Percentiles rank a stretch among this genome's conserved stretches.
phyloP scores from a whole-genome alignment of 768 basidiomycete genomes.

The Tylopilus sp. region DNA sequence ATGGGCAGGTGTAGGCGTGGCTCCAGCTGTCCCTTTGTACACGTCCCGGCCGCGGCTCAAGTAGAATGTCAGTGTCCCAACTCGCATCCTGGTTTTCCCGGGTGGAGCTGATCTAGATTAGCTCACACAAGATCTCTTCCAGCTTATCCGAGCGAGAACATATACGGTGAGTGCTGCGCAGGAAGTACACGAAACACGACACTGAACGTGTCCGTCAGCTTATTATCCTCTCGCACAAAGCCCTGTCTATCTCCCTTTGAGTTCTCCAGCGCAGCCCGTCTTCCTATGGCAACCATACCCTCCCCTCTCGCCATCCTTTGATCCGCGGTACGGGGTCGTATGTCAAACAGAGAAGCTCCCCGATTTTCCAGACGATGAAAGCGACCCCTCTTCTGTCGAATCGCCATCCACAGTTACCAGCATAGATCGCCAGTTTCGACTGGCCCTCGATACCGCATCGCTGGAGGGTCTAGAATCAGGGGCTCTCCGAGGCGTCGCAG shows the following conservation, averaged over 20 bases:
- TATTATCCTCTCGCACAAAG: conserved; percentile 16
- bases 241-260: conserved; percentile 18
- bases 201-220: conserved; percentile 11
- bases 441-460: conserved; percentile 2
- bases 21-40: conserved; percentile 25
- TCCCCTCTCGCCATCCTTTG: conserved; percentile 13
- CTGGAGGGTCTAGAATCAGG: conserved; percentile 1
- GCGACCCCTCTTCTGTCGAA: conserved; percentile 26
- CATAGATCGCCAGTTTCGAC: conserved; percentile 9
- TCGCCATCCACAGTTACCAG: conserved; percentile 13
- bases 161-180: conserved; percentile 16
- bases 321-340: conserved; percentile 12
- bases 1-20: conserved; percentile 28
- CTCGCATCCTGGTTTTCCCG: neutral
- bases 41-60: conserved; percentile 8
- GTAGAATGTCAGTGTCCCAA: conserved; percentile 15
- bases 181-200: neutral
- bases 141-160: conserved; percentile 12
- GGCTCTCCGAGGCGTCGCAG: neutral
- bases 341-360: conserved; percentile 2
- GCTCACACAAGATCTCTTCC: conserved; percentile 9
- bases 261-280: conserved; percentile 14
- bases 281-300: conserved; percentile 33
- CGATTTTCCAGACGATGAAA: conserved; percentile 25
- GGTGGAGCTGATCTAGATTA: conserved; percentile 12